Conservation (phyloP, 169 alveolate species). For the Plasmodium reichenowi region DNA sequence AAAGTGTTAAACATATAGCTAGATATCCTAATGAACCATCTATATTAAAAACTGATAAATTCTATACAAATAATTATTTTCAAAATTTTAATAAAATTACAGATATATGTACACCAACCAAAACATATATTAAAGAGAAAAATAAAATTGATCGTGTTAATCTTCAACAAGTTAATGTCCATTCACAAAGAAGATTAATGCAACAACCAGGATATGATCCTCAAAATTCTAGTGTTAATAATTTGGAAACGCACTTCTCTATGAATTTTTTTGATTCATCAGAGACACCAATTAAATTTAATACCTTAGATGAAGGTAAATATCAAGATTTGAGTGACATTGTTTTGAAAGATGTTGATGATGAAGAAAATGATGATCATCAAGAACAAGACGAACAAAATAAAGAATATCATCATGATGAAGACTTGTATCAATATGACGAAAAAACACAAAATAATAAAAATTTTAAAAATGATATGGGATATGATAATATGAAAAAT, state of each 20-base stretch:
- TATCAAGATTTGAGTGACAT: constrained; percentile 61
- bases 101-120: constrained; percentile 70
- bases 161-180: constrained; percentile 22
- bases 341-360: constrained; percentile 52
- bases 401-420: background rate
- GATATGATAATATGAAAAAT: background rate
- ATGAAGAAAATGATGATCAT: background rate
- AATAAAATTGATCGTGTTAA: constrained; percentile 67
- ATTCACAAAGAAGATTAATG: background rate
- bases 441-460: background rate
- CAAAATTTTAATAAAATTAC: constrained; percentile 65
- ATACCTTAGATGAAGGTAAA: background rate
- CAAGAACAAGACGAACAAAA: background rate
- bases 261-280: constrained; percentile 58
- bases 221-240: constrained; percentile 9
- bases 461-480: background rate
- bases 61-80: constrained; percentile 47
- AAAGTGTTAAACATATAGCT: constrained; percentile 47
- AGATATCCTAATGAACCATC: constrained; percentile 52
- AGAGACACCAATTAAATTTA: constrained; percentile 66
- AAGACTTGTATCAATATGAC: background rate
- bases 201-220: background rate
- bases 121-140: constrained; percentile 51
- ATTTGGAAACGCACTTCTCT: background rate
- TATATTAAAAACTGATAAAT: constrained; percentile 56